phyloP scores from a whole-genome alignment of 1,284 basidiomycete species.

The Coniferiporia sulphurascens region DNA sequence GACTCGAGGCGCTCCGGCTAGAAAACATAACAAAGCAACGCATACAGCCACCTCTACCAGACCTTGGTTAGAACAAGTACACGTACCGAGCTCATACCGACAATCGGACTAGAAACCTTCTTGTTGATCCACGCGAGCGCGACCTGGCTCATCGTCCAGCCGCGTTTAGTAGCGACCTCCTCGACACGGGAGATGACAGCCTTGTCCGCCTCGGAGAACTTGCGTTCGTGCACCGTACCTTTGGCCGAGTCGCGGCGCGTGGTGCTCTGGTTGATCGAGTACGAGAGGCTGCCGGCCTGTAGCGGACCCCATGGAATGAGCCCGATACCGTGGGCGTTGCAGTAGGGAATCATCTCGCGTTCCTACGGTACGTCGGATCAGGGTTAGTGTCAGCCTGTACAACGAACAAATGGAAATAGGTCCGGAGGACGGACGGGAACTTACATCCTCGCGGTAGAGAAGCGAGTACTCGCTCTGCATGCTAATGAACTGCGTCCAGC shows the following conservation, averaged over 20 bases:
- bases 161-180: conserved; percentile 27
- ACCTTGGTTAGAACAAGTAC: background rate
- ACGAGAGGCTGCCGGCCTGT: conserved; percentile 34
- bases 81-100: conserved; percentile 22
- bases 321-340: conserved; percentile 41
- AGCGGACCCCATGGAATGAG: conserved; percentile 41
- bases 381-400: conserved; percentile 22
- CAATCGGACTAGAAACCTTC: conserved; percentile 27
- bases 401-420: conserved; percentile 26
- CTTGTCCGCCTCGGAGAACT: conserved; percentile 26
- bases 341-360: conserved; percentile 43
- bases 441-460: conserved; percentile 37
- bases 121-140: conserved; percentile 27
- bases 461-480: conserved; percentile 40
- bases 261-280: conserved; percentile 31
- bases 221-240: conserved; percentile 28
- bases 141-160: conserved; percentile 27
- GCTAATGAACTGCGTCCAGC: conserved; percentile 36
- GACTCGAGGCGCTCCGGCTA: conserved; percentile 17
- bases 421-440: conserved; percentile 17
- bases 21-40: background rate
- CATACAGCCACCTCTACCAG: background rate
- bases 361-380: conserved; percentile 32
- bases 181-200: conserved; percentile 28
- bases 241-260: conserved; percentile 22